Evolutionary conservation across 352 stramenopile species (phyloP).

Genomic region (Pythium utonaiense): DNA sequence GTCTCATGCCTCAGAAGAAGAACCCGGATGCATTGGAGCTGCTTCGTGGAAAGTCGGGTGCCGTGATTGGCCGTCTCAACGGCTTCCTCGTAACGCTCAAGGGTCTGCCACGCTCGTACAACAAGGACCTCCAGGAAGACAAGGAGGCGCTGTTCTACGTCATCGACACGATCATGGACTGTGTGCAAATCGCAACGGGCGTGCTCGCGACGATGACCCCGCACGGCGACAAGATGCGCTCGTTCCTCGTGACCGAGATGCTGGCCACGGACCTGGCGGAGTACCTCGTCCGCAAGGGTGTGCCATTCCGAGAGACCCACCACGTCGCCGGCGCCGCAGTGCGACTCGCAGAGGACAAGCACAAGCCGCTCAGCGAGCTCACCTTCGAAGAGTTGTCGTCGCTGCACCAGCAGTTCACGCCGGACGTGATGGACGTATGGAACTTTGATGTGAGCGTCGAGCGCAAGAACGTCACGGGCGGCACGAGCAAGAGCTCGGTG

Average conservation of each 20-base stretch:
- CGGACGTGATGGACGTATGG: slow-evolving; percentile 89
- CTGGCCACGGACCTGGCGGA: slow-evolving; percentile 98
- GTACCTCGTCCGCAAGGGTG: slow-evolving; percentile 98
- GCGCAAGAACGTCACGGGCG: slow-evolving; percentile 87
- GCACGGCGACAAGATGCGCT: slow-evolving; percentile 92
- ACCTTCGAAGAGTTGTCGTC: slow-evolving; percentile 88
- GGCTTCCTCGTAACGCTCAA: slow-evolving; percentile 97
- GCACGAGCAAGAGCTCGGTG: slow-evolving; percentile 78
- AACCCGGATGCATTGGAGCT: slow-evolving; percentile 99
- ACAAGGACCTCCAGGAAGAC: slow-evolving; percentile 99
- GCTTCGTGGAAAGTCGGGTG: slow-evolving; percentile 95
- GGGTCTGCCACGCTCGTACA: slow-evolving; percentile 96
- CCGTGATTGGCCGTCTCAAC: slow-evolving; percentile 92
- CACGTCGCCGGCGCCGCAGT: slow-evolving; percentile 96
- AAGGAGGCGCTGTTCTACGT: slow-evolving; percentile 98
- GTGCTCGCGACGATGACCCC: slow-evolving; percentile 96
- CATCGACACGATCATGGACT: slow-evolving; percentile 96
- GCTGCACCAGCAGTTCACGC: slow-evolving; percentile 88
- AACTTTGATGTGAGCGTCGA: slow-evolving; percentile 89
- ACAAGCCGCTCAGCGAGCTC: slow-evolving; percentile 80
- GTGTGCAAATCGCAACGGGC: slow-evolving; percentile 94
- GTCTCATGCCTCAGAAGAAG: slow-evolving; percentile 99
- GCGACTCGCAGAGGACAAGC: slow-evolving; percentile 89
- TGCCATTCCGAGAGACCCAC: slow-evolving; percentile 99
- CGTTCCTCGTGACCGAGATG: slow-evolving; percentile 98